A percentile compares a stretch with the other conserved stretches of the same genome.
Evolutionary conservation across 192 early-diverging fungal genomes (phyloP).

Genomic region (Diversispora eburnea): DNA sequence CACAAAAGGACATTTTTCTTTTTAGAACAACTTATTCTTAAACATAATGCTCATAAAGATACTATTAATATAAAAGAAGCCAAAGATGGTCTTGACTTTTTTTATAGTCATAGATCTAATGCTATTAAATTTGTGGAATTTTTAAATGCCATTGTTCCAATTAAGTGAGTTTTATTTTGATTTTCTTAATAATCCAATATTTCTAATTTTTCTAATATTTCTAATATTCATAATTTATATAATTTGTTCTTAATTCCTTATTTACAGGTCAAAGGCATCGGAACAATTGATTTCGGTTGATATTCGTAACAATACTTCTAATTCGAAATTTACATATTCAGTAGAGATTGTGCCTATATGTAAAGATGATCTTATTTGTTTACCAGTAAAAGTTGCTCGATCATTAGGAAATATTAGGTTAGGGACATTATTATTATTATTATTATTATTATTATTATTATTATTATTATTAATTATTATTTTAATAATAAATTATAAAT

Average conservation of each 20-base stretch:
- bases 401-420: conserved; percentile 72
- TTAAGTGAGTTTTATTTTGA: conserved; percentile 42
- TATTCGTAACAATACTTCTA: conserved; percentile 84
- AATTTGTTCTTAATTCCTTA: not conserved
- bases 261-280: conserved; percentile 74
- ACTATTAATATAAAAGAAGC: conserved; percentile 98
- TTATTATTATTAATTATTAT: not conserved
- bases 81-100: conserved; percentile 96
- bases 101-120: conserved; percentile 83
- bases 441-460: not conserved
- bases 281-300: conserved; percentile 97
- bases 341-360: conserved; percentile 95
- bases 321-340: conserved; percentile 96
- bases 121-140: conserved; percentile 97
- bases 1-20: conserved; percentile 99
- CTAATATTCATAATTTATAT: not conserved
- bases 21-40: conserved; percentile 97
- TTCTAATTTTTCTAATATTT: not conserved
- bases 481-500: not conserved
- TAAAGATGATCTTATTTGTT: conserved; percentile 89
- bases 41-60: conserved; percentile 95
- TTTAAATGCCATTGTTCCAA: conserved; percentile 79
- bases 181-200: not conserved
- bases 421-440: not conserved
- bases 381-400: conserved; percentile 83